Conservation (phyloP, 2,329 filamentous ascomycete species). For the Ceratocystis harringtonii region DNA sequence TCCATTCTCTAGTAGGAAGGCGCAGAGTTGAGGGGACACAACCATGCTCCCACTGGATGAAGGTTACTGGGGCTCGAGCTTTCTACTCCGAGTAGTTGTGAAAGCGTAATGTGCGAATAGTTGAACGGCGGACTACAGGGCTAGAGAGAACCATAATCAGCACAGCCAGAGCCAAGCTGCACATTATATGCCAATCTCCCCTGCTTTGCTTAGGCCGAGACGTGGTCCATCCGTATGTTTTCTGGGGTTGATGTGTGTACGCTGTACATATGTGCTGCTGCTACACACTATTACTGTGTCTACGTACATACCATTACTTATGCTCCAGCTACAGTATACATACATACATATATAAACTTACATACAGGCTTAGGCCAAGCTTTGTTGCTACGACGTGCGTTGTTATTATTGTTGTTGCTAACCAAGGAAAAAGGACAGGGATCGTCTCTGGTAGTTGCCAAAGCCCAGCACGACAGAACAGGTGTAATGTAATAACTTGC, state of each 20-base stretch:
- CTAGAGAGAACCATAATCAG: too few relatives aligned
- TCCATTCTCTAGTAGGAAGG: neutral
- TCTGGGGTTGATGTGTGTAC: conserved; percentile 1
- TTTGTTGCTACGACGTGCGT: too few relatives aligned
- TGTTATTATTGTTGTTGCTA: too few relatives aligned
- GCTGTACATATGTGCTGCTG: neutral
- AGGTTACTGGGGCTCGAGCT: too few relatives aligned
- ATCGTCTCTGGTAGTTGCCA: too few relatives aligned
- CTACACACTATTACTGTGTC: neutral
- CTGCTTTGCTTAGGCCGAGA: neutral
- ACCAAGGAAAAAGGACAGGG: too few relatives aligned
- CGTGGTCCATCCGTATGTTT: neutral
- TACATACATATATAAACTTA: neutral
- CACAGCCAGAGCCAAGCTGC: neutral
- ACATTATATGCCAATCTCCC: neutral
- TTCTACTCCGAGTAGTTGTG: too few relatives aligned
- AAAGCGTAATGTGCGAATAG: too few relatives aligned
- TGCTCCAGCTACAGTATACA: neutral
- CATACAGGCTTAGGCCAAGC: too few relatives aligned
- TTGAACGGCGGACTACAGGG: too few relatives aligned
- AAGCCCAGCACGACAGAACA: neutral
- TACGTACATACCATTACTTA: neutral
- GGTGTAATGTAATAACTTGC: neutral
- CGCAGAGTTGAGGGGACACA: neutral
- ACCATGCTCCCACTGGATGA: too few relatives aligned